A percentile compares a stretch with the other conserved stretches of the same genome.
phyloP scores from a whole-genome alignment of 2,329 filamentous ascomycete species.

The Ambrosiella beaveri region DNA sequence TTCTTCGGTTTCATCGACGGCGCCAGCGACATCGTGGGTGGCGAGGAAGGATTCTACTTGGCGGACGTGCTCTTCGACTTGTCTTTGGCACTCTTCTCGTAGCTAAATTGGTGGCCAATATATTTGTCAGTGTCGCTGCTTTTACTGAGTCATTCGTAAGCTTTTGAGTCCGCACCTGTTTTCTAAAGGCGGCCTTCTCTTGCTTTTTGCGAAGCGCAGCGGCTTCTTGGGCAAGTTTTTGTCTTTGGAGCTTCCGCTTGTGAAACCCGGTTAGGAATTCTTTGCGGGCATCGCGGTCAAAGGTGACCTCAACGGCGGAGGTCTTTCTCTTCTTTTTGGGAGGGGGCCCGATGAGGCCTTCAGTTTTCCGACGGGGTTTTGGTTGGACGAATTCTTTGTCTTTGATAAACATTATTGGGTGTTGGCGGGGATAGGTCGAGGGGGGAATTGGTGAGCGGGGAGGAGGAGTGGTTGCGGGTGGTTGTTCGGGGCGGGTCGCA shows the following conservation, averaged over 20 bases:
- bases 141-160: slow-evolving; percentile 28
- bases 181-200: slow-evolving; percentile 56
- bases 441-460: not conserved
- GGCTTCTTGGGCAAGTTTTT: slow-evolving; percentile 69
- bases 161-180: slow-evolving; percentile 41
- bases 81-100: slow-evolving; percentile 62
- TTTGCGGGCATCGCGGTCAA: slow-evolving; percentile 61
- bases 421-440: not conserved
- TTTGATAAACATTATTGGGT: slow-evolving; percentile 5
- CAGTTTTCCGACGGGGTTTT: slow-evolving; percentile 32
- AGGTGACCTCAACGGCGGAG: slow-evolving; percentile 54
- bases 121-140: slow-evolving; percentile 52
- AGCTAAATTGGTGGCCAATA: slow-evolving; percentile 53
- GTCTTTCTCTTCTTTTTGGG: slow-evolving; percentile 50
- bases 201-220: slow-evolving; percentile 60
- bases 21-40: slow-evolving; percentile 37
- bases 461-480: slow-evolving; percentile 7
- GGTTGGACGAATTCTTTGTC: slow-evolving; percentile 33
- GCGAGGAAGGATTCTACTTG: slow-evolving; percentile 55
- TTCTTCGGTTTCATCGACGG: slow-evolving; percentile 21
- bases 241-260: slow-evolving; percentile 78
- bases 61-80: slow-evolving; percentile 67
- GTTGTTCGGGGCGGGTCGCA: not conserved
- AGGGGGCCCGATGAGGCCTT: slow-evolving; percentile 34
- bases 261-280: slow-evolving; percentile 93